These are phyloP conservation scores for Candida silvicultrix DNA, from an alignment of 805 yeast species.

Conservation along the genomic window DNA sequence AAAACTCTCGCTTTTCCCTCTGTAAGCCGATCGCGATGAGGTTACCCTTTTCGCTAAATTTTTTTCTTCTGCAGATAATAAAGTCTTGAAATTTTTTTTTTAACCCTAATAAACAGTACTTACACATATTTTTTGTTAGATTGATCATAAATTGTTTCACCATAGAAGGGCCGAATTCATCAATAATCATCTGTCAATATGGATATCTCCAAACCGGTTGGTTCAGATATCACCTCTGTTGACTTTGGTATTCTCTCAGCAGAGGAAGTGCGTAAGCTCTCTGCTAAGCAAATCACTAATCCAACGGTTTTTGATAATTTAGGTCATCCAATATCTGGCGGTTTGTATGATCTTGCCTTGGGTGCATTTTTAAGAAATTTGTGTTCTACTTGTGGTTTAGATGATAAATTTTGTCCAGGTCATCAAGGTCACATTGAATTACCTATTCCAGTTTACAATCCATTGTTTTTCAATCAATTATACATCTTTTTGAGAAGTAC, in stretches of 20 bases:
- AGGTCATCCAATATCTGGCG: conserved; percentile 93
- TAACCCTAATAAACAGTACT: neutral
- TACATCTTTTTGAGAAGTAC: conserved; percentile 76
- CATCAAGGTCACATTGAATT: conserved; percentile 97
- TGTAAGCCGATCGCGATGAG: neutral
- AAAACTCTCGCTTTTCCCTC: too few species aligned
- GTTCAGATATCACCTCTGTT: conserved; percentile 87
- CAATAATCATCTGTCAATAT: conserved; percentile 29
- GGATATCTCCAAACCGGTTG: conserved; percentile 97
- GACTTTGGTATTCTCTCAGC: conserved; percentile 84
- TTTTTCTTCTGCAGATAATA: conserved; percentile 1
- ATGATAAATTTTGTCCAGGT: conserved; percentile 93
- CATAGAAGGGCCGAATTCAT: neutral
- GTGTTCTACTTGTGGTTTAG: conserved; percentile 92
- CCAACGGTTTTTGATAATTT: conserved; percentile 94
- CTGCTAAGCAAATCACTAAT: conserved; percentile 93
- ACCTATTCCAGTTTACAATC: conserved; percentile 94
- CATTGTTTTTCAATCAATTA: conserved; percentile 88
- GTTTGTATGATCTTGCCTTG: conserved; percentile 88
- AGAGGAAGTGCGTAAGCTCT: conserved; percentile 75
- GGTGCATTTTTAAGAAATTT: conserved; percentile 89
- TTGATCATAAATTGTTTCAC: neutral
- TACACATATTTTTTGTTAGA: neutral
- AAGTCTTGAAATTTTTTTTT: neutral
- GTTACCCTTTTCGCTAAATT: neutral